phyloP scores from a whole-genome alignment of 2,329 filamentous ascomycete species.

The Fusarium xyrophilum region DNA sequence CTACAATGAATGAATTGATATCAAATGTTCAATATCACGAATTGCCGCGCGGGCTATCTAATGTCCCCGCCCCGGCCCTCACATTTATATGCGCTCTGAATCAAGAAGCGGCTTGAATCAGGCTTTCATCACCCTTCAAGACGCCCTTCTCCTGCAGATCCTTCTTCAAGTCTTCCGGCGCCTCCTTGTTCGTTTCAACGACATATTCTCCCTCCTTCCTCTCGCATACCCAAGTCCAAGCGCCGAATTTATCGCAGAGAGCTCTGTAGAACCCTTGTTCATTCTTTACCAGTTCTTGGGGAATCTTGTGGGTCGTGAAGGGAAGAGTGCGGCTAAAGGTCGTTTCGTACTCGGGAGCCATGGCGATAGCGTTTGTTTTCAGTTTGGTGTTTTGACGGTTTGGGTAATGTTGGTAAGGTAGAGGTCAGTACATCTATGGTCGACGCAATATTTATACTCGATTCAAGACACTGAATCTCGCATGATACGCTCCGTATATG shows the following conservation, averaged over 20 bases:
- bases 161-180: not conserved
- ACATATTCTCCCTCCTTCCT: not conserved
- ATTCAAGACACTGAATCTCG: not conserved
- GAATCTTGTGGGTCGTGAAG: not conserved
- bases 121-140: not conserved
- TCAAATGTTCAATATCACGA: fast-evolving
- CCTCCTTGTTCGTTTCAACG: not conserved
- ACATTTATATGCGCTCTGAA: not conserved
- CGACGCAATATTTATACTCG: not conserved
- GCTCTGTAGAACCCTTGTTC: not conserved
- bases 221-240: not conserved
- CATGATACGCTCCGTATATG: not conserved
- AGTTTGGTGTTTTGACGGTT: not conserved
- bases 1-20: not conserved
- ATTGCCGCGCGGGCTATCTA: not conserved
- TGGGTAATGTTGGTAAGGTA: not conserved
- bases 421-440: no score
- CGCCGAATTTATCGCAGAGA: not conserved
- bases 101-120: not conserved
- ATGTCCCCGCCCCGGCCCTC: not conserved
- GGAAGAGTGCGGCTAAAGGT: not conserved
- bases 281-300: not conserved
- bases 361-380: not conserved
- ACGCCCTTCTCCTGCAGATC: not conserved
- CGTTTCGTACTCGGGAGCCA: not conserved